Conservation (phyloP, 257 asterid genomes). For the Jacaranda mimosifolia region DNA sequence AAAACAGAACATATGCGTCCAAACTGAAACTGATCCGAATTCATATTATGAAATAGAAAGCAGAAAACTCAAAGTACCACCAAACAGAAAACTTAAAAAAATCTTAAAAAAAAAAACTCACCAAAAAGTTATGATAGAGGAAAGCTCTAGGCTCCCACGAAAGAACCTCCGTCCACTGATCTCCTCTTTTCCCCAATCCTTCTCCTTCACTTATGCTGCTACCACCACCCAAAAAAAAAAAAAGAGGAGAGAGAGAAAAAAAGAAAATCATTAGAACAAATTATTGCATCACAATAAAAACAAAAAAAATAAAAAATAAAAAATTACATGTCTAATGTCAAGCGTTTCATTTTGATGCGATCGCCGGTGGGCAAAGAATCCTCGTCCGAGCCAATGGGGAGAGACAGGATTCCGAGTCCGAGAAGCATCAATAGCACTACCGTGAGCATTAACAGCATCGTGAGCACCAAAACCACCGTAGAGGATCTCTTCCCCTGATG, state of each 20-base stretch:
- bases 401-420: conserved; percentile 69
- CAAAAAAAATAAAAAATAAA: neutral
- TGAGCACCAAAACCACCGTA: conserved; percentile 57
- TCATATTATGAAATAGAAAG: neutral
- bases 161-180: conserved; percentile 77
- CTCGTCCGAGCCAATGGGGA: conserved; percentile 61
- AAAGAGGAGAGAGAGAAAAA: neutral
- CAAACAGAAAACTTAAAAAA: neutral
- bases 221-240: conserved; percentile 4
- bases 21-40: conserved; percentile 7
- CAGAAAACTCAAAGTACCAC: neutral
- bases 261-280: neutral
- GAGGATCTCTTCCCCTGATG: conserved; percentile 71
- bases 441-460: conserved; percentile 72
- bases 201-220: conserved; percentile 44
- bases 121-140: conserved; percentile 82
- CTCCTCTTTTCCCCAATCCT: conserved; percentile 65
- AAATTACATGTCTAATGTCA: conserved; percentile 50
- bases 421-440: conserved; percentile 69
- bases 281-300: neutral
- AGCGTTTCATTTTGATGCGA: conserved; percentile 64
- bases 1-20: neutral
- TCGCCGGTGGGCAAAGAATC: conserved; percentile 42
- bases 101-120: conserved; percentile 31
- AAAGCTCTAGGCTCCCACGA: conserved; percentile 89